Base-by-base conservation (phyloP, 805 yeast species). In the Clavispora asparagi region DNA sequence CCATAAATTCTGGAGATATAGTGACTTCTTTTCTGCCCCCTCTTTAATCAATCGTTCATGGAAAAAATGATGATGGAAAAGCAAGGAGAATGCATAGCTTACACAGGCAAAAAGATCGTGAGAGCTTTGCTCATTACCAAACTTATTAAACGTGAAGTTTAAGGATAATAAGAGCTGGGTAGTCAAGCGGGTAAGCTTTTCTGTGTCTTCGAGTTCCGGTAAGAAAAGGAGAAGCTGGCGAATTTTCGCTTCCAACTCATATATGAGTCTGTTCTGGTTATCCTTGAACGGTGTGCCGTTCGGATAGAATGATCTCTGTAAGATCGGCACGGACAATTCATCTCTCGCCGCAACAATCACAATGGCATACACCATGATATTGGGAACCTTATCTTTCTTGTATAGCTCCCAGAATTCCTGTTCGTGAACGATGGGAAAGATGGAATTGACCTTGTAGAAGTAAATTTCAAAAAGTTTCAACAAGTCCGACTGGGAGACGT, bases 391-490 rank as follows among this genome's bases (percentile, higher is more conserved):
- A 58, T 68, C 44, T 50, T 60, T 45, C 49, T 59, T 55, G 60
- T 50, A 71, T 47, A 52, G 60, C 46, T 56, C 67, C 63, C 66
- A 57, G 53, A 75, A 71, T 39, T 65, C 65, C 19, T 57, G 58
- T 54, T 68, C 71, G 50, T 70, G 68, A 6, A 75, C 54, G 26
- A 75, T 53, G 2, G 79, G 79, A 41, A 74, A 60, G 2, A 72
- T 48, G 14, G 64, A 55, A 54, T 74, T 73, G 11, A 73, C 54
- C 40, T 68, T 67, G 46, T 60, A 63, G 51, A 72, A 70, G 53
- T 69, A 75, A 1, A 73, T 51, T 37, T 62, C 56, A 35, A 70
- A 63, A 33, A 74, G 57, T 7, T 54, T 39, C 8, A 42, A 32
- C n/a, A 53, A 36, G 39, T 54, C 55, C 6, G 45, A 40, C 14